A percentile compares a stretch with the other conserved stretches of the same genome.
Evolutionary conservation across 305 asterid species (phyloP).

Genomic region (Striga hermonthica): DNA sequence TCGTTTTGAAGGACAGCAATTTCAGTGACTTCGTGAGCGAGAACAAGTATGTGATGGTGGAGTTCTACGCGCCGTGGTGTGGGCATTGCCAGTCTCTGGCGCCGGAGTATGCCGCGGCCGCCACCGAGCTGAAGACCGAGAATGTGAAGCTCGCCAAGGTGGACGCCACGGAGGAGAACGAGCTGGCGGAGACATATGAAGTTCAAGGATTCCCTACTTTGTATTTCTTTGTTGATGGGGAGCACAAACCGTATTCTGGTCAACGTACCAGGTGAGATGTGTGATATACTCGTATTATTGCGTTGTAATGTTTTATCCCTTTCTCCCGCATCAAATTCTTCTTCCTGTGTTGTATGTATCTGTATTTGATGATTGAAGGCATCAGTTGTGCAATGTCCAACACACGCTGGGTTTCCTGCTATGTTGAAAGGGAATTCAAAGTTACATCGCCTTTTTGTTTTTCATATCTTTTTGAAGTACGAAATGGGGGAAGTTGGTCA

Average conservation of each 20-base stretch:
- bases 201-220: conserved; percentile 82
- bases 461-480: conserved; percentile 6
- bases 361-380: conserved; percentile 11
- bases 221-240: conserved; percentile 69
- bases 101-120: conserved; percentile 86
- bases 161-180: conserved; percentile 66
- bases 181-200: conserved; percentile 62
- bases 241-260: conserved; percentile 59
- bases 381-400: conserved; percentile 3
- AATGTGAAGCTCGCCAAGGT: conserved; percentile 72
- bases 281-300: not conserved
- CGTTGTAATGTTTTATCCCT: not conserved
- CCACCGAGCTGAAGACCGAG: conserved; percentile 58
- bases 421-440: not conserved
- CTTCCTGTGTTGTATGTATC: not conserved
- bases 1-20: conserved; percentile 58
- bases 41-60: conserved; percentile 80
- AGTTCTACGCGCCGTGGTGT: conserved; percentile 94
- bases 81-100: conserved; percentile 71
- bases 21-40: conserved; percentile 58
- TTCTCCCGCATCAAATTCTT: not conserved
- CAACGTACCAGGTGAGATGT: conserved; percentile 69
- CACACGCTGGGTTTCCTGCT: not conserved
- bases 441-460: not conserved
- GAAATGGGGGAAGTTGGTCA: conserved; percentile 11